Conservation (phyloP, 371 early-diverging fungal species). For the Mortierella sp. region DNA sequence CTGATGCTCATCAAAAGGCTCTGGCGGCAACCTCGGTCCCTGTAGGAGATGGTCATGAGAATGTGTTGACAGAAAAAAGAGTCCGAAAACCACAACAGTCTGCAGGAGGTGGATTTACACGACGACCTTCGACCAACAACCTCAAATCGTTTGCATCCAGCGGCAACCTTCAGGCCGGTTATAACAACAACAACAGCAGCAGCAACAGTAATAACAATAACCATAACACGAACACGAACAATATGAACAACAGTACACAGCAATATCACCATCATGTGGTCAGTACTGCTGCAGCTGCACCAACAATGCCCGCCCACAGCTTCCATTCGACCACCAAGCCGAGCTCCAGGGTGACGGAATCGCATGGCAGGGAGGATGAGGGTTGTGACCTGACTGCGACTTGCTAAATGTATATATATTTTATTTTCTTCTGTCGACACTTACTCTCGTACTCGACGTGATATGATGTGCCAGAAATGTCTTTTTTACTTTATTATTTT, state of each 20-base stretch:
- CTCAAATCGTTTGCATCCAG: constrained; percentile 24
- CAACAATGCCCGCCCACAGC: neutral
- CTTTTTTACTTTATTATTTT: neutral
- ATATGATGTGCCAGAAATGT: neutral
- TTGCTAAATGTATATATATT: constrained; percentile 13
- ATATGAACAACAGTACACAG: neutral
- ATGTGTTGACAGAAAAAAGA: constrained; percentile 42
- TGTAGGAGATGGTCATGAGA: constrained; percentile 39
- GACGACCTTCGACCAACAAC: constrained; percentile 33
- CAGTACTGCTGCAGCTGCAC: constrained; percentile 19
- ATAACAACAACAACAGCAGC: neutral
- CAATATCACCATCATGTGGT: constrained; percentile 23
- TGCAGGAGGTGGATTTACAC: constrained; percentile 14
- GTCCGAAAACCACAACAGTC: constrained; percentile 37
- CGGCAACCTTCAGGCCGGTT: constrained; percentile 16
- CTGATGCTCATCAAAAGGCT: constrained; percentile 40
- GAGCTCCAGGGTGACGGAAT: constrained; percentile 2
- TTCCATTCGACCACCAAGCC: constrained; percentile 9
- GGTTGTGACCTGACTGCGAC: constrained; percentile 29
- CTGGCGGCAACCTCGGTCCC: constrained; percentile 32
- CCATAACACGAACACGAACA: neutral
- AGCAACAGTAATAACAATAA: neutral
- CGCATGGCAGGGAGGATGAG: constrained; percentile 25
- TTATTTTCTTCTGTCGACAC: neutral
- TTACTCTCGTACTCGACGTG: neutral